Evolutionary conservation across 75 land plant species (phyloP).

Genomic region (Cryptomeria japonica): DNA sequence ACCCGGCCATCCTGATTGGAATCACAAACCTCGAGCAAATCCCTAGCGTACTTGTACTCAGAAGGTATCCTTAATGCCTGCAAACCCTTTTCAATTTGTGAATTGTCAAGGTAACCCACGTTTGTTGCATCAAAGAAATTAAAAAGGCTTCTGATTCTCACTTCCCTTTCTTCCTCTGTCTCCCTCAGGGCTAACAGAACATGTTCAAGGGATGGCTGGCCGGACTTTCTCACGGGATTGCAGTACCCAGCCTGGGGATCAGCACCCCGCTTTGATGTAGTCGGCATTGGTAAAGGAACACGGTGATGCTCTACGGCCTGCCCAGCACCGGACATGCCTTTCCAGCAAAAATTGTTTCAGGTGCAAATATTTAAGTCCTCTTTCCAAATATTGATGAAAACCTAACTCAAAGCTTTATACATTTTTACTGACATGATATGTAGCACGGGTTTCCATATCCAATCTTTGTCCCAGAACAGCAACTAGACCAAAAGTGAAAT

Average conservation of each 20-base stretch:
- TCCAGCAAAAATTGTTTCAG: neutral
- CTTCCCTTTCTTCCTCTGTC: slow-evolving; percentile 71
- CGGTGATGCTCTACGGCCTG: slow-evolving; percentile 14
- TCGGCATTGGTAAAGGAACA: slow-evolving; percentile 1
- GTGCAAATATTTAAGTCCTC: neutral
- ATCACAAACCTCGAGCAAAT: slow-evolving; percentile 81
- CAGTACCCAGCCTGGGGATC: slow-evolving; percentile 18
- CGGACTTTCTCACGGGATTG: slow-evolving; percentile 43
- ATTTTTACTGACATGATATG: neutral
- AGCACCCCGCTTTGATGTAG: neutral
- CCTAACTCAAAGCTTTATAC: neutral
- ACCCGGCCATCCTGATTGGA: slow-evolving; percentile 80
- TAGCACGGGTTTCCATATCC: neutral
- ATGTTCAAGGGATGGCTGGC: slow-evolving; percentile 52
- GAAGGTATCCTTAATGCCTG: slow-evolving; percentile 61
- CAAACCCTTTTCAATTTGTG: slow-evolving; percentile 71
- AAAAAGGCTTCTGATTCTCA: slow-evolving; percentile 70
- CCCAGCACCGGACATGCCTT: slow-evolving; percentile 4
- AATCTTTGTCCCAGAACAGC: neutral
- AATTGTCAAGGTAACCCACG: slow-evolving; percentile 59
- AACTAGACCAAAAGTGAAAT: neutral
- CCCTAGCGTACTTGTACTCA: slow-evolving; percentile 84
- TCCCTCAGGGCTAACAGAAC: slow-evolving; percentile 65
- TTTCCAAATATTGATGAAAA: neutral
- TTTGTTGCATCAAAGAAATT: slow-evolving; percentile 56